Base-by-base conservation (phyloP, 768 basidiomycete genomes). In the Fistulinella prunicolor region DNA sequence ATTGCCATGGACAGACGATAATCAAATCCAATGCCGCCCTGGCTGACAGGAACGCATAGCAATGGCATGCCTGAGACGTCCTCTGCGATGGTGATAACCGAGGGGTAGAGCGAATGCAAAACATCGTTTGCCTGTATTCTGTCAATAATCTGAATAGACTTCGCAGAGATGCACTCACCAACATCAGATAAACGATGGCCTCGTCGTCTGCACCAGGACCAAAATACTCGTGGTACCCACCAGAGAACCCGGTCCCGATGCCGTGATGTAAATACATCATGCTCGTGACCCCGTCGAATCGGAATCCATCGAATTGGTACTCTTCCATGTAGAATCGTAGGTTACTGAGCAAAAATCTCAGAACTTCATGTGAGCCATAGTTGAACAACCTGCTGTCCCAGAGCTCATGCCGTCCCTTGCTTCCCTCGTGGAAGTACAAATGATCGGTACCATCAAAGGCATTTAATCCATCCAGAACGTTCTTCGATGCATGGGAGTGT, bases 251-350 rank as follows among this genome's bases (percentile, higher is more conserved):
- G 8, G 94, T 81, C 14, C 95, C 95, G 58, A 98, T 98, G 9
- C 96, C 96, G 68, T 98, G 96, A 63, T 99, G 96, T 43, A 81
- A 72, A 71, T 97, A 99, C 92, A 99, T 94, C 95, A 98, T 98
- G 63, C 92, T 94, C 4, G 96, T 99, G 40, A 99, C 96, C 22
- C 96, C 96, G 57, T 99, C 96, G 64, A 99, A 99, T 36, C 96
- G 76, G 81, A 97, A 99, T 10, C 96, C 96, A 60, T 98, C 96
- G 65, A 99, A 97, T 57, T 80, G 80, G 70, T 89, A 99, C 62
- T 91, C 89, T 50, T 99, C 95, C 69, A 98, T 82, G 75, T 85
- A 99, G 76, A 85, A 99, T 19, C 95, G 82, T 38, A 98, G 71
- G 66, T 99, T 99, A 65, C 93, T 94, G 56, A 98, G 73, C 47